Evolutionary conservation across 108 stramenopile genomes (phyloP).

Genomic region (Cyclotella distinguenda): DNA sequence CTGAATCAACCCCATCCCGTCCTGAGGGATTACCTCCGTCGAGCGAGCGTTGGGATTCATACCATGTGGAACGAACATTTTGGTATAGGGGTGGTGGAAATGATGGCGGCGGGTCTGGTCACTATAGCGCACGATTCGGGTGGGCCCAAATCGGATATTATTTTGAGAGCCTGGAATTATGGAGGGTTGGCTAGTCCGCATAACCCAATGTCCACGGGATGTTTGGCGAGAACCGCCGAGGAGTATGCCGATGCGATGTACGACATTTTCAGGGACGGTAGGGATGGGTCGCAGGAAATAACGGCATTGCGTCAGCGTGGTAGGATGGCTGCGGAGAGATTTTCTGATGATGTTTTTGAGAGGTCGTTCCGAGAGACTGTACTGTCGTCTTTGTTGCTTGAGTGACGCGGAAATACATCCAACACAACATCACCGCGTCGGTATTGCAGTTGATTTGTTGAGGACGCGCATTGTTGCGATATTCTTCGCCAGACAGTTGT

Average conservation of each 20-base stretch:
- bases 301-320: conserved; percentile 50
- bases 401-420: too few species aligned
- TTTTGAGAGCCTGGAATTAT: conserved; percentile 33
- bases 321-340: conserved; percentile 55
- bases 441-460: too few species aligned
- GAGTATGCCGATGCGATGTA: conserved; percentile 77
- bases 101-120: conserved; percentile 96
- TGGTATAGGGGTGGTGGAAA: conserved; percentile 99
- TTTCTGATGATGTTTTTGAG: conserved; percentile 73
- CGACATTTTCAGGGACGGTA: conserved; percentile 50
- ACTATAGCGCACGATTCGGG: conserved; percentile 95
- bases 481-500: too few species aligned
- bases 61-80: conserved; percentile 99
- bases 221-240: conserved; percentile 69
- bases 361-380: conserved; percentile 41
- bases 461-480: too few species aligned
- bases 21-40: conserved; percentile 68
- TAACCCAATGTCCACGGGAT: conserved; percentile 56
- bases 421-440: too few species aligned
- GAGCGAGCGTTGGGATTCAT: conserved; percentile 92
- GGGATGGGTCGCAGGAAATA: conserved; percentile 13
- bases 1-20: conserved; percentile 90
- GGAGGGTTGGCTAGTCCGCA: background rate
- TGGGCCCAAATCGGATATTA: conserved; percentile 90
- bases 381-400: conserved; percentile 40